phyloP scores from a whole-genome alignment of 306 rosid genomes.

The Vigna nakashimae region DNA sequence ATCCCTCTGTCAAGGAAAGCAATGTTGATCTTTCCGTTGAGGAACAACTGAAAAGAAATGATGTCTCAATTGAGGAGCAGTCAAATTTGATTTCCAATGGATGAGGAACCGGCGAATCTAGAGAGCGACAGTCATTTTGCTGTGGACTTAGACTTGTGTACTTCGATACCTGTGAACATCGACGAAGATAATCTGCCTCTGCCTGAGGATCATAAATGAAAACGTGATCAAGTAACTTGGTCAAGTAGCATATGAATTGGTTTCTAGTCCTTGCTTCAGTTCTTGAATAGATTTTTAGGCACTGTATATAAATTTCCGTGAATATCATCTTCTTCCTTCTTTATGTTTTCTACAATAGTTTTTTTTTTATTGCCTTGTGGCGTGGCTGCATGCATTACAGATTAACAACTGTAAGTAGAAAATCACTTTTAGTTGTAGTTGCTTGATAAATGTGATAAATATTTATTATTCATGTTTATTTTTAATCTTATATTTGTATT shows the following conservation, averaged over 20 bases:
- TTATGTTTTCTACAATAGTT: constrained; percentile 32
- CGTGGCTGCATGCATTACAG: constrained; percentile 16
- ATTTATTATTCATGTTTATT: no score
- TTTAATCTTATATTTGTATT: no score
- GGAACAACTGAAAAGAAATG: constrained; percentile 40
- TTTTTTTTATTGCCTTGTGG: constrained; percentile 5
- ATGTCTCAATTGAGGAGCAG: constrained; percentile 42
- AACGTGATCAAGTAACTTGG: constrained; percentile 50
- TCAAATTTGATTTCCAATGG: constrained; percentile 64
- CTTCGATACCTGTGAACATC: constrained; percentile 45
- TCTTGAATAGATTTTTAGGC: constrained; percentile 27
- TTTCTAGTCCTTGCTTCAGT: constrained; percentile 7
- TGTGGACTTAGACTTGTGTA: constrained; percentile 53
- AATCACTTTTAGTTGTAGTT: background rate
- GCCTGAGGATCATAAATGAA: constrained; percentile 47
- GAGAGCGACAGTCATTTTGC: constrained; percentile 41
- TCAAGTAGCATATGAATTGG: constrained; percentile 62
- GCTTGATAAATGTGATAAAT: background rate
- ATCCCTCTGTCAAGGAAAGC: constrained; percentile 45
- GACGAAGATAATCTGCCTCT: constrained; percentile 47
- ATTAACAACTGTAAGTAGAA: constrained; percentile 29
- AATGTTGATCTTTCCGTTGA: constrained; percentile 30
- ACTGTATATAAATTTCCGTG: constrained; percentile 24
- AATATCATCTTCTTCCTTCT: constrained; percentile 10
- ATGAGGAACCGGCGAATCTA: constrained; percentile 44